Conservation (phyloP, 2,329 filamentous ascomycete species). For the Pseudonectria buxi region DNA sequence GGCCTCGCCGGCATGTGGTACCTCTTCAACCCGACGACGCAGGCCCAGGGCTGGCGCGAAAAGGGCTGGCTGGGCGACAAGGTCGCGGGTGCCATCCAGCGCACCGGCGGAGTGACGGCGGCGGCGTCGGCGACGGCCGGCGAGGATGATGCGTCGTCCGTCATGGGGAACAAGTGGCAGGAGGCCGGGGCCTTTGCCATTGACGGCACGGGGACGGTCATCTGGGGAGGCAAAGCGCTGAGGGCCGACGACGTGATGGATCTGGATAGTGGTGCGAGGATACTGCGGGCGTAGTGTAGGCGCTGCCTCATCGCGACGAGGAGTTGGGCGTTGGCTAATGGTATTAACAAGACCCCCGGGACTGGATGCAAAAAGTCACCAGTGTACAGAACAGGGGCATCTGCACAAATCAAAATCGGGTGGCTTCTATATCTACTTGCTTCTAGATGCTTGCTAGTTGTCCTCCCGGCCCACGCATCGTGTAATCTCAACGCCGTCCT, state of each 20-base stretch:
- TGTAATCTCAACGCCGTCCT: slow-evolving; percentile 64
- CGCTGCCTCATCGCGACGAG: too few relatives aligned
- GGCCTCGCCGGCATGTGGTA: slow-evolving; percentile 45
- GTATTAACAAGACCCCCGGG: too few relatives aligned
- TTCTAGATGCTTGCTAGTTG: neutral
- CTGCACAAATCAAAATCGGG: too few relatives aligned
- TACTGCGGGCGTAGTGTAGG: slow-evolving; percentile 21
- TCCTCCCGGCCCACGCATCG: slow-evolving; percentile 40
- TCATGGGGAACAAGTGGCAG: slow-evolving; percentile 52
- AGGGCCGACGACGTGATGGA: slow-evolving; percentile 46
- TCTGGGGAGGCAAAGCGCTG: slow-evolving; percentile 43
- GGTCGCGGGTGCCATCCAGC: slow-evolving; percentile 41
- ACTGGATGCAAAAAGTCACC: too few relatives aligned
- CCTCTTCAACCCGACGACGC: slow-evolving; percentile 47
- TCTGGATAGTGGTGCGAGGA: slow-evolving; percentile 42
- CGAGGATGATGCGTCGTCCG: slow-evolving; percentile 33
- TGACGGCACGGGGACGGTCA: slow-evolving; percentile 41
- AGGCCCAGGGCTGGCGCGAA: slow-evolving; percentile 46
- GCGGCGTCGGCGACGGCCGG: slow-evolving; percentile 14
- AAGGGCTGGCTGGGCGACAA: slow-evolving; percentile 48
- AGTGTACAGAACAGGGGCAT: too few relatives aligned
- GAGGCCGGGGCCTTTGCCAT: slow-evolving; percentile 46
- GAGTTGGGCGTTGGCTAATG: too few relatives aligned
- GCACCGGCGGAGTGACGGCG: slow-evolving; percentile 22
- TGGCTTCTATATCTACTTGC: too few relatives aligned